Conservation (phyloP, 2,329 filamentous ascomycete genomes). For the Calonectria naviculata region DNA sequence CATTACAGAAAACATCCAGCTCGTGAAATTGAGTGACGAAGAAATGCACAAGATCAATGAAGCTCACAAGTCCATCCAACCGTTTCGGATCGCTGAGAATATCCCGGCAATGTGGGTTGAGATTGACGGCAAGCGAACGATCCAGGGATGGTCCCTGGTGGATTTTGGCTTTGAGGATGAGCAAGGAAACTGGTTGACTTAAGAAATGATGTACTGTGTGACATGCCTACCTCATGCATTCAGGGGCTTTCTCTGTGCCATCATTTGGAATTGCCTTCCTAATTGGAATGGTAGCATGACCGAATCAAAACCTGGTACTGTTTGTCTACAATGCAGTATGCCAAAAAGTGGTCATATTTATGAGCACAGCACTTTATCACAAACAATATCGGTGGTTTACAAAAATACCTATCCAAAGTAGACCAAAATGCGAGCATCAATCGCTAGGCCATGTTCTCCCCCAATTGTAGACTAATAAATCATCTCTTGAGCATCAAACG, state of each 20-base stretch:
- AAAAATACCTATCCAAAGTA: too few relatives aligned
- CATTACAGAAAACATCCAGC: constrained; percentile 14
- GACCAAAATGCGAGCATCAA: too few relatives aligned
- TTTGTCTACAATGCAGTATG: too few relatives aligned
- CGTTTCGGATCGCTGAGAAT: not conserved
- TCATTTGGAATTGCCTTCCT: not conserved
- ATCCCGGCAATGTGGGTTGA: not conserved
- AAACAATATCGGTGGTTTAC: too few relatives aligned
- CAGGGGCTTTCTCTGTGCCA: not conserved
- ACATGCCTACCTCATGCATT: not conserved
- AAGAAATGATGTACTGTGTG: not conserved
- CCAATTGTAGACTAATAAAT: too few relatives aligned
- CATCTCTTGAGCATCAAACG: too few relatives aligned
- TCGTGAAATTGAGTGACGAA: not conserved
- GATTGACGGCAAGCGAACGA: constrained; percentile 9
- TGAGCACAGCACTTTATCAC: too few relatives aligned
- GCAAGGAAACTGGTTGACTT: constrained; percentile 16
- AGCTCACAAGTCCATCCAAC: constrained; percentile 2
- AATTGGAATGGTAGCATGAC: too few relatives aligned
- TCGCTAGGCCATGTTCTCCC: too few relatives aligned
- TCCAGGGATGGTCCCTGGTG: constrained; percentile 14
- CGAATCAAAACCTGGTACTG: too few relatives aligned
- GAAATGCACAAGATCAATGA: constrained; percentile 7
- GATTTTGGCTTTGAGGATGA: constrained; percentile 20
- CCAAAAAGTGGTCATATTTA: too few relatives aligned